Percentiles rank a stretch among this genome's conserved stretches.
phyloP scores from a whole-genome alignment of 2,329 filamentous ascomycete species.

The Paraphoma sp. region DNA sequence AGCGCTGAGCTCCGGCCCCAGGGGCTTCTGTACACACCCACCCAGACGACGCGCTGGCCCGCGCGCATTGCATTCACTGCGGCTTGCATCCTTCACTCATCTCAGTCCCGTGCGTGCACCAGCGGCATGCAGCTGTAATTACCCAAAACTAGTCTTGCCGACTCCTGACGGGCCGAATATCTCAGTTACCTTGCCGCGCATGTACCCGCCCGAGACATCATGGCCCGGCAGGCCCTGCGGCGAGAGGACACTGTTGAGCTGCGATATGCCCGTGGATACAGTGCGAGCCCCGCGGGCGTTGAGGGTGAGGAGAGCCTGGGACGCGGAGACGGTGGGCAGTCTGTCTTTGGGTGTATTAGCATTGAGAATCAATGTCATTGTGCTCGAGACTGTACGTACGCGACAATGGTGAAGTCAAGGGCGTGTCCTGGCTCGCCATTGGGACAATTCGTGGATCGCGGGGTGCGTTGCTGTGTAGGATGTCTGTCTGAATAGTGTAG shows the following conservation, averaged over 20 bases:
- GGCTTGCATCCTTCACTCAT: conserved; percentile 69
- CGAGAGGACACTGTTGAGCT: conserved; percentile 54
- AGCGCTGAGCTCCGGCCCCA: conserved; percentile 15
- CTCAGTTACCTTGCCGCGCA: conserved; percentile 81
- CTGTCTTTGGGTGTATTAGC: conserved; percentile 63
- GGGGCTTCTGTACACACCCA: conserved; percentile 65
- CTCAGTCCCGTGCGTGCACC: conserved; percentile 28
- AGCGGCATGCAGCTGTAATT: conserved; percentile 45
- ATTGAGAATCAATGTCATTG: background rate
- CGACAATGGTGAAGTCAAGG: conserved; percentile 40
- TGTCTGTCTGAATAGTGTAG: background rate
- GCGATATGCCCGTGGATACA: conserved; percentile 56
- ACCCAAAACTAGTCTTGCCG: conserved; percentile 87
- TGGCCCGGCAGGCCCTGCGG: conserved; percentile 32
- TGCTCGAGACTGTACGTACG: conserved; percentile 38
- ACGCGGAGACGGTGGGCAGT: conserved; percentile 77
- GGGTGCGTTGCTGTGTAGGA: conserved; percentile 5
- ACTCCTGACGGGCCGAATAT: conserved; percentile 85
- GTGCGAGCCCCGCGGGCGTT: conserved; percentile 57
- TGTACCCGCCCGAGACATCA: conserved; percentile 61
- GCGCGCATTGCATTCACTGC: conserved; percentile 67
- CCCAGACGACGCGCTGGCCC: conserved; percentile 75
- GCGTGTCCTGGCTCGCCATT: conserved; percentile 40
- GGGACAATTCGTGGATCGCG: conserved; percentile 9
- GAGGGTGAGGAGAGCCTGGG: conserved; percentile 71